These are phyloP conservation scores for Diaporthe destruens DNA, from an alignment of 2,329 filamentous ascomycete species.

Conservation along the genomic window DNA sequence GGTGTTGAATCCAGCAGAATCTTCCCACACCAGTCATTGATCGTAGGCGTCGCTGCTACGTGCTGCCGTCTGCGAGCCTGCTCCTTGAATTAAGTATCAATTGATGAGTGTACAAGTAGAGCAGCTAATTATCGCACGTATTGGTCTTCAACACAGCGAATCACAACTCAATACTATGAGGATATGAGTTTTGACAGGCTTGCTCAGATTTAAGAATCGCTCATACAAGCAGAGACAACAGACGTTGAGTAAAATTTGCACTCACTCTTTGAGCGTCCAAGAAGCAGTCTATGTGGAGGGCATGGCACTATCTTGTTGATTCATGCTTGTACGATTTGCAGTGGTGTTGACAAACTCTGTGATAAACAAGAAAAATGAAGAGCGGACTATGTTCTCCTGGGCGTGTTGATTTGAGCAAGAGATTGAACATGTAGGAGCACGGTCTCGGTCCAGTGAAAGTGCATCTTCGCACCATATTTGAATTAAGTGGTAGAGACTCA, in stretches of 20 bases:
- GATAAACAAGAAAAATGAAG: not conserved
- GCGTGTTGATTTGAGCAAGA: not conserved
- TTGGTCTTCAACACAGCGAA: not conserved
- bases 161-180: not conserved
- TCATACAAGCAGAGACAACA: not conserved
- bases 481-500: not conserved
- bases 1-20: too few species aligned
- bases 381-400: too few species aligned
- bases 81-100: not conserved
- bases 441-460: not conserved
- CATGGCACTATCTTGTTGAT: too few species aligned
- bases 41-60: not conserved
- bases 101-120: too few species aligned
- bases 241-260: not conserved
- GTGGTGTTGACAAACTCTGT: not conserved
- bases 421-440: not conserved
- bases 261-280: not conserved
- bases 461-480: not conserved
- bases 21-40: too few species aligned
- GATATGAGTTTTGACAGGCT: not conserved
- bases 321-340: not conserved
- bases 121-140: rapidly evolving
- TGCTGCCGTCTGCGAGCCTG: not conserved
- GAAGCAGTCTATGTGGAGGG: too few species aligned
- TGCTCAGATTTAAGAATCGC: not conserved